phyloP scores from a whole-genome alignment of 73 alveolate genomes.

The Breviolum minutum region DNA sequence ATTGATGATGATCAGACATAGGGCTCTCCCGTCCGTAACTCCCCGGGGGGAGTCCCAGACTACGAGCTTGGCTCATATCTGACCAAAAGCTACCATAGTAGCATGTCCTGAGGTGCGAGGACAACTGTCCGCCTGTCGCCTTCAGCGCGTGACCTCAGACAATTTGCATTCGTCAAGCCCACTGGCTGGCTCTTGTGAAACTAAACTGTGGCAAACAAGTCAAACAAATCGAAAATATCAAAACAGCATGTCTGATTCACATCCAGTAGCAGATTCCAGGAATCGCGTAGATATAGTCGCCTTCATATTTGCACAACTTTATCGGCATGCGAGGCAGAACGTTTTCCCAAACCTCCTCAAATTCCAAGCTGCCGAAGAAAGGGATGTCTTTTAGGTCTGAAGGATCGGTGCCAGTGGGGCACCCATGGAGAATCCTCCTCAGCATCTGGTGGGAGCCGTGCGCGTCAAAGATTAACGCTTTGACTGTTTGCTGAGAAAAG shows the following conservation, averaged over 20 bases:
- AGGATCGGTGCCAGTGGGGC: too few species aligned
- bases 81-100: neutral
- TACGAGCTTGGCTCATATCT: neutral
- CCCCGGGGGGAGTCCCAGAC: neutral
- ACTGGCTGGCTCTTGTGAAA: too few species aligned
- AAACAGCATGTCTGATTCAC: too few species aligned
- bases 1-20: neutral
- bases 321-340: neutral
- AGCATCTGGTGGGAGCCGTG: neutral
- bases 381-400: neutral
- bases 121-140: neutral
- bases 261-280: slow-evolving; percentile 9
- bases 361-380: neutral
- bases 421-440: neutral
- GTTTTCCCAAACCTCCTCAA: neutral
- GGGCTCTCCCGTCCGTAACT: neutral
- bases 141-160: neutral
- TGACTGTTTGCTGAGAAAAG: neutral
- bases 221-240: neutral
- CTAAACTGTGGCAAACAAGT: neutral
- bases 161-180: neutral
- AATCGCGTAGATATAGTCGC: neutral
- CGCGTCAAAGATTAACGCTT: neutral
- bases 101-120: neutral
- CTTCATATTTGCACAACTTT: neutral